Percentiles rank a stretch among this genome's conserved stretches.
phyloP scores from a whole-genome alignment of 495 filamentous ascomycete species.

The Penicillium psychrofluorescens region DNA sequence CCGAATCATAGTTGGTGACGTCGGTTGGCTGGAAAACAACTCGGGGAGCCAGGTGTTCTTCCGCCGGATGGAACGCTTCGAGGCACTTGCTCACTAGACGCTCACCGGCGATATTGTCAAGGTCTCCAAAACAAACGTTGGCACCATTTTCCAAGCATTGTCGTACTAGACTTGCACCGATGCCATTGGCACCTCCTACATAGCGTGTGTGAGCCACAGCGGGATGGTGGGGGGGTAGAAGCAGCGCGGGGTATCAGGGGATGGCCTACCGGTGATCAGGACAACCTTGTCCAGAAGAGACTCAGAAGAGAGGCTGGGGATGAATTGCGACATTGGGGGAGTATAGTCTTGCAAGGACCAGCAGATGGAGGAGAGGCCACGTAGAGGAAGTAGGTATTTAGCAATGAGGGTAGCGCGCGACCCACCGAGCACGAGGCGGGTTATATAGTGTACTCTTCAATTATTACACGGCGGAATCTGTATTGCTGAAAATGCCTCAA shows the following conservation, averaged over 20 bases:
- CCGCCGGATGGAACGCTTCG: slow-evolving; percentile 18
- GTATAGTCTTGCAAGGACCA: not conserved
- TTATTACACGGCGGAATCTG: not conserved
- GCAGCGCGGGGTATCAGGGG: not conserved
- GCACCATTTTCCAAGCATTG: slow-evolving; percentile 38
- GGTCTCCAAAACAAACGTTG: slow-evolving; percentile 39
- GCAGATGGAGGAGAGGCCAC: slow-evolving; percentile 1
- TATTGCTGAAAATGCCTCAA: not conserved
- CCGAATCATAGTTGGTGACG: slow-evolving; percentile 38
- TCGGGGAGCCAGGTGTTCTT: slow-evolving; percentile 13
- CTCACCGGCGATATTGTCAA: slow-evolving; percentile 25
- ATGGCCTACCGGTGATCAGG: slow-evolving; percentile 34
- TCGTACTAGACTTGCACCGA: slow-evolving; percentile 44
- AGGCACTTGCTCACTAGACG: slow-evolving; percentile 14
- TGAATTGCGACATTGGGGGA: slow-evolving; percentile 17
- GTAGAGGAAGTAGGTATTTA: not conserved
- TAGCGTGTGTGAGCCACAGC: not conserved
- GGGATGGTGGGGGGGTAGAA: not conserved
- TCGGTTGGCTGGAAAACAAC: slow-evolving; percentile 34
- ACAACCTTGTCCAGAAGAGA: slow-evolving; percentile 36
- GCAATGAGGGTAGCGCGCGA: not conserved
- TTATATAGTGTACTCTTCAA: not conserved
- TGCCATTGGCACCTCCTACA: slow-evolving; percentile 46
- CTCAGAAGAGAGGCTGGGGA: slow-evolving; percentile 18
- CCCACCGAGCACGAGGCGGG: not conserved